Conservation (phyloP, 192 early-diverging fungal species). For the Gamsiella multidivaricata region DNA sequence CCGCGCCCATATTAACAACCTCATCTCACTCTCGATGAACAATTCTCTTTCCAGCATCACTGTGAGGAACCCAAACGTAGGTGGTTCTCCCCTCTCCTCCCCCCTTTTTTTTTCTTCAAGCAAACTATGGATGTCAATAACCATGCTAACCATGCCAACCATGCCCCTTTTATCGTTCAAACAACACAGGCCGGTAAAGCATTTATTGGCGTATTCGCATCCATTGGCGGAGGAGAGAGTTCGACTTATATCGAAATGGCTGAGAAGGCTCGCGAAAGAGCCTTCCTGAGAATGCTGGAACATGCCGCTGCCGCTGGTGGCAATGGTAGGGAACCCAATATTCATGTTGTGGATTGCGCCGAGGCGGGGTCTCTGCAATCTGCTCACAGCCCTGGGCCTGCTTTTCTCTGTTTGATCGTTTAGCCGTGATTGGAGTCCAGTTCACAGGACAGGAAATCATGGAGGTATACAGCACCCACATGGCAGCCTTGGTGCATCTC, state of each 20-base stretch:
- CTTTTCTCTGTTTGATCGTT: background rate
- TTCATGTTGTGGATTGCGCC: no score
- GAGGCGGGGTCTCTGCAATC: background rate
- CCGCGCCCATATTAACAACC: background rate
- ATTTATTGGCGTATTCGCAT: conserved; percentile 26
- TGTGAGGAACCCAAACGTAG: conserved; percentile 49
- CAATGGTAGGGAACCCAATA: conserved; percentile 29
- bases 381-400: background rate
- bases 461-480: conserved; percentile 14
- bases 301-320: conserved; percentile 46
- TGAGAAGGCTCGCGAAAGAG: conserved; percentile 48
- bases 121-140: no score
- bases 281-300: conserved; percentile 43
- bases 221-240: conserved; percentile 45
- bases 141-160: no score
- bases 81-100: conserved; percentile 1
- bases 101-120: background rate
- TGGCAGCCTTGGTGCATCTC: conserved; percentile 2
- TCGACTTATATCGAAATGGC: conserved; percentile 51
- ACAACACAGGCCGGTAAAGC: conserved; percentile 34
- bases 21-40: background rate
- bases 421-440: conserved; percentile 47
- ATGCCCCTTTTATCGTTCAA: background rate
- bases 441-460: conserved; percentile 48
- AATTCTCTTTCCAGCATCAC: conserved; percentile 16